Conservation (phyloP, 805 yeast genomes). For the Teunomyces funiuensis region DNA sequence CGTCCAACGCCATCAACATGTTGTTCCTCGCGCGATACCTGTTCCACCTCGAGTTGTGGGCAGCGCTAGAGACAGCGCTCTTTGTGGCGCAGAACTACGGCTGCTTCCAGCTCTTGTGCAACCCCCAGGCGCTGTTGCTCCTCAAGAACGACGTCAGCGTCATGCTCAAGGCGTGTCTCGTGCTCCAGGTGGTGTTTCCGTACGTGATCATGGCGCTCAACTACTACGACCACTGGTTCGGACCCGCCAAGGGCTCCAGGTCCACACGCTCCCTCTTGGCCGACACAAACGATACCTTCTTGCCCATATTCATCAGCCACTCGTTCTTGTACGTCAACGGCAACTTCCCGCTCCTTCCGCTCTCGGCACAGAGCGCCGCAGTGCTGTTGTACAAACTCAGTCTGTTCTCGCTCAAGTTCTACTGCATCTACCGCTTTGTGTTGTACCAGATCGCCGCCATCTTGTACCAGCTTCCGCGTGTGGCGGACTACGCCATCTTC, state of each 20-base stretch:
- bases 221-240: constrained; percentile 1
- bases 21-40: constrained; percentile 30
- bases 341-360: constrained; percentile 16
- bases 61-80: constrained; percentile 20
- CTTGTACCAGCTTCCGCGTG: constrained; percentile 10
- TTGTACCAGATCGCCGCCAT: constrained; percentile 27
- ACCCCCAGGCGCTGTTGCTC: constrained; percentile 9
- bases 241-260: background rate
- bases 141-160: constrained; percentile 10
- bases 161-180: constrained; percentile 14
- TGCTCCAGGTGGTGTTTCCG: constrained; percentile 21
- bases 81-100: constrained; percentile 21
- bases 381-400: constrained; percentile 19
- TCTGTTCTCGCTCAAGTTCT: constrained; percentile 30
- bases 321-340: constrained; percentile 30
- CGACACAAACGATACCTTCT: constrained; percentile 33
- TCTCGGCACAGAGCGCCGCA: background rate
- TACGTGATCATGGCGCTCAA: constrained; percentile 17
- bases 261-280: constrained; percentile 12
- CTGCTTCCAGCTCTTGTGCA: constrained; percentile 13
- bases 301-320: constrained; percentile 36
- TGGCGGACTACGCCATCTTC: constrained; percentile 10
- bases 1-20: constrained; percentile 27
- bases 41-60: constrained; percentile 9
- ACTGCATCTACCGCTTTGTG: constrained; percentile 32